These are phyloP conservation scores for Termitomyces sp. DNA, from an alignment of 768 basidiomycete genomes.

Conservation along the genomic window DNA sequence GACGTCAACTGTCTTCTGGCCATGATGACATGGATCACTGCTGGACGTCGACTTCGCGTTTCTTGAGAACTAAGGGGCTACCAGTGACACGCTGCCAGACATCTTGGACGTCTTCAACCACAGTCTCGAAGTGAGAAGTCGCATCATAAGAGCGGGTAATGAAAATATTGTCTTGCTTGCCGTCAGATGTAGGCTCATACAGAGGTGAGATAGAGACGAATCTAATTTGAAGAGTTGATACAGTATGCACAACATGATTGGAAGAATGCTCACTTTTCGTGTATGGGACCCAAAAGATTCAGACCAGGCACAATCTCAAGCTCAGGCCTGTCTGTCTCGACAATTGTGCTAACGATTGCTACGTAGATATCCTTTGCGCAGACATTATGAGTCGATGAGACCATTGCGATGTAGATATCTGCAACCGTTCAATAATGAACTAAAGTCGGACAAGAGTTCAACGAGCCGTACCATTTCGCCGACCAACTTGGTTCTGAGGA, in stretches of 20 bases:
- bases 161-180: constrained; percentile 86
- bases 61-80: constrained; percentile 78
- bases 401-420: constrained; percentile 99
- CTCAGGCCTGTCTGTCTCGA: constrained; percentile 92
- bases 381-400: constrained; percentile 96
- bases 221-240: constrained; percentile 35
- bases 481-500: constrained; percentile 94
- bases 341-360: constrained; percentile 97
- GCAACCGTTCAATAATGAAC: constrained; percentile 6
- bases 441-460: background rate
- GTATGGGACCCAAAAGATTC: constrained; percentile 84
- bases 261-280: constrained; percentile 73
- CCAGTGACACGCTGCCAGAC: constrained; percentile 90
- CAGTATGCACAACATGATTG: background rate
- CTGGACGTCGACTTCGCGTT: constrained; percentile 70
- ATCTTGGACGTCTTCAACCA: constrained; percentile 94
- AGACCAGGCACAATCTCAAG: constrained; percentile 90
- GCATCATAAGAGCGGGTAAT: constrained; percentile 98
- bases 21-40: constrained; percentile 23
- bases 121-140: constrained; percentile 98
- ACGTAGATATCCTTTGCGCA: constrained; percentile 94
- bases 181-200: constrained; percentile 83
- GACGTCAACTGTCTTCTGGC: background rate
- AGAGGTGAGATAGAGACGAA: constrained; percentile 87
- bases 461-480: constrained; percentile 76